phyloP scores from a whole-genome alignment of 1,139 yeast species.

The Candida mesenterica region DNA sequence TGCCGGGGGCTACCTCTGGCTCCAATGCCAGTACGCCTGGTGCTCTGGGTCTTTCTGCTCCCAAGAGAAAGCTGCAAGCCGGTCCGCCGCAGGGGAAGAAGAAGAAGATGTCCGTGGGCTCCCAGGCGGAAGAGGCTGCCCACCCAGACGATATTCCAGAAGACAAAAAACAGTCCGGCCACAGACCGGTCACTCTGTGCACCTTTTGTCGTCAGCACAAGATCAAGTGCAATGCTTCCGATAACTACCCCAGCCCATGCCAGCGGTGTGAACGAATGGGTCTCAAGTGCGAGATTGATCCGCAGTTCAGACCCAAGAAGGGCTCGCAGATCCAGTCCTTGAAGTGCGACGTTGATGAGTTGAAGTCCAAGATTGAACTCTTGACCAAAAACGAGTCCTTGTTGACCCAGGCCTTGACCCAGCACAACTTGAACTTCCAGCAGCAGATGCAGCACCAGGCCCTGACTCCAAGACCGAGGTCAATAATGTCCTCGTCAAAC shows the following conservation, averaged over 20 bases:
- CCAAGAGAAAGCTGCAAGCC: slow-evolving; percentile 11
- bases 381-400: slow-evolving; percentile 68
- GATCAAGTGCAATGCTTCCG: slow-evolving; percentile 88
- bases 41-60: slow-evolving; percentile 11
- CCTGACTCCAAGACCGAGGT: slow-evolving; percentile 1
- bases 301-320: slow-evolving; percentile 85
- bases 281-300: slow-evolving; percentile 83
- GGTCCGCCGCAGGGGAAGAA: slow-evolving; percentile 12
- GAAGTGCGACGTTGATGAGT: slow-evolving; percentile 80
- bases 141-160: slow-evolving; percentile 6
- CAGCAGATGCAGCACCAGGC: slow-evolving; percentile 19
- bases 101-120: slow-evolving; percentile 9
- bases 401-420: slow-evolving; percentile 60
- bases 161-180: slow-evolving; percentile 39
- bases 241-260: slow-evolving; percentile 80
- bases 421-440: slow-evolving; percentile 36
- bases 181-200: slow-evolving; percentile 88
- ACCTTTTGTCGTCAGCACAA: slow-evolving; percentile 95
- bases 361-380: slow-evolving; percentile 74
- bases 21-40: slow-evolving; percentile 4
- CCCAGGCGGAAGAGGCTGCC: slow-evolving; percentile 1
- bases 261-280: slow-evolving; percentile 79
- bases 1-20: slow-evolving; percentile 10
- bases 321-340: slow-evolving; percentile 86
- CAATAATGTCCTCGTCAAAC: slow-evolving; percentile 5